A percentile compares a stretch with the other conserved stretches of the same genome.
phyloP scores from a whole-genome alignment of 2,329 filamentous ascomycete genomes.

The Sporothrix pseudoabietina region DNA sequence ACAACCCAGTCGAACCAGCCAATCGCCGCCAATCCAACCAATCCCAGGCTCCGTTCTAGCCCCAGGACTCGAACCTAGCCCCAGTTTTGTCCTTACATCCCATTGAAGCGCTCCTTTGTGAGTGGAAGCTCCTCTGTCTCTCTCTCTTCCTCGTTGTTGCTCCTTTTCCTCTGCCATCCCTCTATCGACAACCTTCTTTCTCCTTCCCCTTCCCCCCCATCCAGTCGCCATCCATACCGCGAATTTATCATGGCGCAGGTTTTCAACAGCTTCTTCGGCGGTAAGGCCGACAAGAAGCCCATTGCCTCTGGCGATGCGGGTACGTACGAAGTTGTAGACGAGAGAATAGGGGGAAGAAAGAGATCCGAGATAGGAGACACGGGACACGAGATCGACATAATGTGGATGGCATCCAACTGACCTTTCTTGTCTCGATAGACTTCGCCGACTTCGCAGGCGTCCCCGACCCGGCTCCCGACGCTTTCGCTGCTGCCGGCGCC shows the following conservation, averaged over 20 bases:
- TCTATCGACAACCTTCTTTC: background rate
- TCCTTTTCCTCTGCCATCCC: conserved; percentile 22
- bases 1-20: background rate
- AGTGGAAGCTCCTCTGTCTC: conserved; percentile 6
- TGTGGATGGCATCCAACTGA: background rate
- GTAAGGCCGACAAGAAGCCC: conserved; percentile 59
- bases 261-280: conserved; percentile 69
- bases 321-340: conserved; percentile 46
- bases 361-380: background rate
- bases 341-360: background rate
- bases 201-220: conserved; percentile 1
- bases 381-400: background rate
- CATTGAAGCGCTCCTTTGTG: background rate
- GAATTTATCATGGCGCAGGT: conserved; percentile 55
- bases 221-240: conserved; percentile 28
- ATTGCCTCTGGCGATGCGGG: conserved; percentile 61
- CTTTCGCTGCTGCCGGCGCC: conserved; percentile 49
- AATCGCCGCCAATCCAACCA: conserved; percentile 4
- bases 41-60: background rate
- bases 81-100: conserved; percentile 7
- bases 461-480: conserved; percentile 63
- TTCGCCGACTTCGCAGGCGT: conserved; percentile 89
- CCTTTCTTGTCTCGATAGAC: conserved; percentile 54
- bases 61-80: background rate
- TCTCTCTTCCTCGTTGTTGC: background rate